Conservation (phyloP, 805 yeast genomes). For the Limtongia smithiae region DNA sequence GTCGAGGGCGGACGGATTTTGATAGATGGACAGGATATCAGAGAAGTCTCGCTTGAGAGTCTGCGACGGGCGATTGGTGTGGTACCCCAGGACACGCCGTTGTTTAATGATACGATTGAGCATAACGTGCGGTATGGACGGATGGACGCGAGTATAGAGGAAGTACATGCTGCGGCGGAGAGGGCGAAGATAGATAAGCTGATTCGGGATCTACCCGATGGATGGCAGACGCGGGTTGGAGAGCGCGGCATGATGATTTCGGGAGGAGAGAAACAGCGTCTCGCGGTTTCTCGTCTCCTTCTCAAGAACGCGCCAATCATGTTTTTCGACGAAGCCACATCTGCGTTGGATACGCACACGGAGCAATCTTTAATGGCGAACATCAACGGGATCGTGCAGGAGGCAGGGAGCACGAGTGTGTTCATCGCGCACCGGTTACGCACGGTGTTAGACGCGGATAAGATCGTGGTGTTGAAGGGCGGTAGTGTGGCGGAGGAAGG, state of each 20-base stretch:
- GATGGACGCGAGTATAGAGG: slow-evolving; percentile 65
- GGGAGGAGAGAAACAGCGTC: slow-evolving; percentile 97
- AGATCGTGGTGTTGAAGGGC: slow-evolving; percentile 76
- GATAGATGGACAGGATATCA: slow-evolving; percentile 85
- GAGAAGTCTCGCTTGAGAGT: slow-evolving; percentile 68
- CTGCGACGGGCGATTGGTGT: slow-evolving; percentile 76
- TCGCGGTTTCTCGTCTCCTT: slow-evolving; percentile 89
- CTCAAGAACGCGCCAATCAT: slow-evolving; percentile 83
- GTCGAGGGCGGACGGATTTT: slow-evolving; percentile 70
- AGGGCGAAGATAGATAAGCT: slow-evolving; percentile 67
- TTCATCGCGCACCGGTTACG: slow-evolving; percentile 92
- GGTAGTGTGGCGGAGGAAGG: slow-evolving; percentile 90
- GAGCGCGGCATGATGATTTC: slow-evolving; percentile 97
- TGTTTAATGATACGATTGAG: slow-evolving; percentile 83
- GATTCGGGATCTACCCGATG: slow-evolving; percentile 73
- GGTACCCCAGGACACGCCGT: slow-evolving; percentile 96
- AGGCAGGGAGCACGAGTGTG: slow-evolving; percentile 64
- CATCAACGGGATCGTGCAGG: slow-evolving; percentile 61
- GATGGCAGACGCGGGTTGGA: slow-evolving; percentile 82
- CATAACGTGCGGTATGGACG: slow-evolving; percentile 88
- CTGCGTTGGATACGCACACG: slow-evolving; percentile 94
- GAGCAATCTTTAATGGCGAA: slow-evolving; percentile 80
- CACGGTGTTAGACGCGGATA: slow-evolving; percentile 90
- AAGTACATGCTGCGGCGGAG: slow-evolving; percentile 59
- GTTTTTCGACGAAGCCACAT: slow-evolving; percentile 95